Evolutionary conservation across 768 basidiomycete genomes (phyloP), one percentile per base, ranked within the genome.

Genomic region (Strobilomyces dryophilus): DNA sequence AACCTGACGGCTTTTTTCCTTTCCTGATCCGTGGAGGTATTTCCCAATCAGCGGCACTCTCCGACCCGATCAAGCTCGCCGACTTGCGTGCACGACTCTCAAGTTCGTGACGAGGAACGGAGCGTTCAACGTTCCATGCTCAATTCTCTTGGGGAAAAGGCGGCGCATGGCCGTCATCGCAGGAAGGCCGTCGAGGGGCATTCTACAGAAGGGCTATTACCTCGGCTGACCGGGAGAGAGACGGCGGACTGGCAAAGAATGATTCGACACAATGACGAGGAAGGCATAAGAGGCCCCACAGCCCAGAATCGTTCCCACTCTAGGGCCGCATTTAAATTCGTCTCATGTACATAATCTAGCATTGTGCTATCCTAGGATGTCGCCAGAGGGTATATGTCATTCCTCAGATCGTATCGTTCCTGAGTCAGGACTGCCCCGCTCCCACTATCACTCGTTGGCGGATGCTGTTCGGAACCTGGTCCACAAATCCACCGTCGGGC

Each of bases 401-500:
- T 58, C 48, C 56, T 56, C 47, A 52, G 44, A 42, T 43, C n/a
- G 51, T 48, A 17, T 43, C 36, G 39, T 51, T 20, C 48, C 45
- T 42, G 34, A 24, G 24, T 15, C 43, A 20, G 27, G 40, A 53
- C 51, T 15, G 46, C 49, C 52, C 45, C 46, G 35, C 32, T 49
- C 20, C 26, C 26, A 52, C 24, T 29, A 41, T 35, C 53, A 32
- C 39, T 52, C 37, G n/a, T 45, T 54, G 56, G 63, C 55, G 65
- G 64, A 65, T 66, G 53, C 56, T 41, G 55, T 57, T 66, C 64
- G 52, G 64, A 65, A 65, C 41, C 32, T 51, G 32, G 26, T 7
- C 34, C 40, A 47, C 44, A 54, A 54, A 24, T 40, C 41, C 45
- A 39, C 53, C 43, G 39, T 45, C 35, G 37, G 15, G 8, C 46